Conservation (phyloP, 805 yeast genomes). For the Schizosaccharomyces lindneri region DNA sequence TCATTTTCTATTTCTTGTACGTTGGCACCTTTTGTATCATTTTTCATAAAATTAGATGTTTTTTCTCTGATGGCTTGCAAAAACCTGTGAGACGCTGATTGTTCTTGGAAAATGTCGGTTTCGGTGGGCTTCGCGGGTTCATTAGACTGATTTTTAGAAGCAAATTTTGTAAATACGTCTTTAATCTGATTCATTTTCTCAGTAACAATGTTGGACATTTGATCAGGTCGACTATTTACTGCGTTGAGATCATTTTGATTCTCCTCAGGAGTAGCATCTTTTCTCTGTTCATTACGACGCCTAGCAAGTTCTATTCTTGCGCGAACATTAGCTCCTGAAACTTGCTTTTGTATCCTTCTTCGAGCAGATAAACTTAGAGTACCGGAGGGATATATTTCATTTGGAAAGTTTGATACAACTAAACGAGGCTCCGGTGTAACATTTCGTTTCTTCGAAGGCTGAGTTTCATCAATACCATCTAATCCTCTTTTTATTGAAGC, state of each 20-base stretch:
- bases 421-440: neutral
- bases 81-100: neutral
- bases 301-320: neutral
- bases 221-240: too few relatives aligned
- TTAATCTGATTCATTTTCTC: neutral
- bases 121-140: neutral
- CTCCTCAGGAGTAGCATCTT: neutral
- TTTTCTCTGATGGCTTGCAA: neutral
- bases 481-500: neutral
- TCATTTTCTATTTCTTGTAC: neutral
- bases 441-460: neutral
- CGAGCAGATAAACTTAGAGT: neutral
- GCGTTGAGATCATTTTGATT: too few relatives aligned
- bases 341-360: neutral
- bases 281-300: neutral
- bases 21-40: neutral
- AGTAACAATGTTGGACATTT: too few relatives aligned
- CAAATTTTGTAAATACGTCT: neutral
- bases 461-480: neutral
- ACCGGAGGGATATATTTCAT: neutral
- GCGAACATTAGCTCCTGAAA: neutral
- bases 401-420: neutral
- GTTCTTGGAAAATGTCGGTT: neutral
- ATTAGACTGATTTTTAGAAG: neutral
- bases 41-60: neutral